Evolutionary conservation across 2,329 filamentous ascomycete species (phyloP), one percentile per base, ranked within the genome.

Genomic region (Sporothrix luriei): DNA sequence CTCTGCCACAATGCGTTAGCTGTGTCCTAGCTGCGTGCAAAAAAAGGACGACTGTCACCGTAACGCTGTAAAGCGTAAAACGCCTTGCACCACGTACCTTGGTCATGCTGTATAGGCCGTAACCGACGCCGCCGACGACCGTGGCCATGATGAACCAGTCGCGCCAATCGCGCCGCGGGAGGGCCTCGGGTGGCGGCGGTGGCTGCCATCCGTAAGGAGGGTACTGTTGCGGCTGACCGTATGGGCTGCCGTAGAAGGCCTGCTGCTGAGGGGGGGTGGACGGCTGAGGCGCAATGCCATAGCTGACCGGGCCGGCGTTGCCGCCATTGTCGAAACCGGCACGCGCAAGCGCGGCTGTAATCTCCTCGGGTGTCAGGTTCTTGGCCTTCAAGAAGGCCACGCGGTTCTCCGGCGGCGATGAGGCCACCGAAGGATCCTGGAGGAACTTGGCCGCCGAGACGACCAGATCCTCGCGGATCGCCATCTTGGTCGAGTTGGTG

Each of bases 61-160:
- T 33, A 9, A 33, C 7, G 33, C 33, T 33, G 33, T 33, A 4
- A 33, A 33, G 33, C 16, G 48, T 9, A 4, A 33, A 33, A 7
- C 16, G 48, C 2, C 6, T 9, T 49, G 48, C 19, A n/a, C 5
- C 9, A 69, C 78, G 49, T 82, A 93, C 91, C 87, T 96, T 96
- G 71, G 93, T 92, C 19, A 97, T 86, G 73, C 90, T 87, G 78
- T 95, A 99, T 26, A 97, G 80, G 0, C 94, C 94, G 76, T 97
- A 98, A 51, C 93, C 87, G 24, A 97, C 90, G 64, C 94, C 93
- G 70, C 93, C 91, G 72, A 96, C 90, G 14, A 98, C 92, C 0
- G 95, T 99, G 9, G 95, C 95, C 93, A 98, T 97, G 80, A 99
- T 98, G 81, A 99, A 99, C 91, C 93, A 98, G 78, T 99, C 95